Base-by-base conservation (phyloP, 1,139 yeast species). In the Hansenula anomala region DNA sequence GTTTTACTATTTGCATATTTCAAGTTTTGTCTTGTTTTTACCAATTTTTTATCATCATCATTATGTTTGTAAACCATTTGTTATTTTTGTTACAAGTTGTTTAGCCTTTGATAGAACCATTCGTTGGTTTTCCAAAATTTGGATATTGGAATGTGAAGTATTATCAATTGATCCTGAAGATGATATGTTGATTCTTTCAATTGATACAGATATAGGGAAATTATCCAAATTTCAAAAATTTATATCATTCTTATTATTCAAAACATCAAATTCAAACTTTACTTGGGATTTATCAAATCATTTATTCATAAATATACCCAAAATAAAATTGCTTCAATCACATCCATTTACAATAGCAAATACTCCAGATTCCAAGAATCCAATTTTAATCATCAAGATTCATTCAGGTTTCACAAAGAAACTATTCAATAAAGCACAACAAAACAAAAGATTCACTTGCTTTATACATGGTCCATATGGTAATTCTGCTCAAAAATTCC, bases 261-360 rank as follows among this genome's bases (percentile, higher is more conserved):
- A 46, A 34, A 24, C 24, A 28, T 30, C 29, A 26, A 26, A 23
- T 7, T 17, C 31, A 4, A 39, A 28, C 4, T 51, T 52, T 40
- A 29, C 34, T 2, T 49, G 52, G 48, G 28, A 38, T 4, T 38
- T 47, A 13, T 38, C 56, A 11, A 48, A 46, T 34, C 58, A 54
- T 39, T 33, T 54, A 16, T 54, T 51, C 31, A 38, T 52, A 7
- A 46, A 45, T 6, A 47, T 54, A 3, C 58, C 58, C 8, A 29
- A 27, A 1, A 38, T 52, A 8, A 39, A 33, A 3, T 4, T 39
- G 16, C 38, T 44, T 17, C 51, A 54, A 34, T 43, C 56, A 6
- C 56, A 54, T 30, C 58, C 58, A 12, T 52, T 54, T 37, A 54
- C 56, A 5, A 50, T 54, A 16, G 51, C 56, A 9, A 47, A 54